These are phyloP conservation scores for Solanum gracilifrons DNA, from an alignment of 257 asterid genomes.

Conservation along the genomic window DNA sequence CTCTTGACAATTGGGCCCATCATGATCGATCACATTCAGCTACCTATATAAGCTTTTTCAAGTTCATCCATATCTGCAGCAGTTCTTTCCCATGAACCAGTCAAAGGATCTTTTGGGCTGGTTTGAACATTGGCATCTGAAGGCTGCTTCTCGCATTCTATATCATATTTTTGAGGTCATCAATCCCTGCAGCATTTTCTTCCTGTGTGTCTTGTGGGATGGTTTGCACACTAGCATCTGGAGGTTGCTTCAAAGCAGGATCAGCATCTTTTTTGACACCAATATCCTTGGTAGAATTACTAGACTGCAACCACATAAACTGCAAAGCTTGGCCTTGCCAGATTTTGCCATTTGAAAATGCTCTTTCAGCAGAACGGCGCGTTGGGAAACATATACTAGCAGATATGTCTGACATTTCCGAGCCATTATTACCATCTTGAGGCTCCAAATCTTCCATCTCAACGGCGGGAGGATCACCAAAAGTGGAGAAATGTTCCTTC, in stretches of 20 bases:
- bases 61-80: constrained; percentile 22
- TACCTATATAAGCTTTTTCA: constrained; percentile 9
- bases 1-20: constrained; percentile 25
- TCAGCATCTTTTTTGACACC: not conserved
- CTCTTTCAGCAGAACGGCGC: constrained; percentile 72
- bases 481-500: constrained; percentile 71
- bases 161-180: constrained; percentile 10
- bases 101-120: constrained; percentile 1
- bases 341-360: constrained; percentile 62
- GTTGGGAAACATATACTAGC: constrained; percentile 59
- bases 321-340: constrained; percentile 77
- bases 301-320: constrained; percentile 47
- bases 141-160: constrained; percentile 11
- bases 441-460: constrained; percentile 48
- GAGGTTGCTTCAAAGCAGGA: constrained; percentile 1
- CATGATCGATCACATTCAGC: constrained; percentile 18
- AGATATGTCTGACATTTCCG: constrained; percentile 27
- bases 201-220: constrained; percentile 1
- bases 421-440: constrained; percentile 27
- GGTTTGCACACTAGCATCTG: constrained; percentile 9
- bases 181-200: constrained; percentile 20
- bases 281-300: constrained; percentile 5
- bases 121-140: constrained; percentile 9
- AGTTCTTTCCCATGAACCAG: not conserved
- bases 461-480: constrained; percentile 62